These are phyloP conservation scores for Phialophora expanda DNA, from an alignment of 2,329 filamentous ascomycete genomes.

Conservation along the genomic window DNA sequence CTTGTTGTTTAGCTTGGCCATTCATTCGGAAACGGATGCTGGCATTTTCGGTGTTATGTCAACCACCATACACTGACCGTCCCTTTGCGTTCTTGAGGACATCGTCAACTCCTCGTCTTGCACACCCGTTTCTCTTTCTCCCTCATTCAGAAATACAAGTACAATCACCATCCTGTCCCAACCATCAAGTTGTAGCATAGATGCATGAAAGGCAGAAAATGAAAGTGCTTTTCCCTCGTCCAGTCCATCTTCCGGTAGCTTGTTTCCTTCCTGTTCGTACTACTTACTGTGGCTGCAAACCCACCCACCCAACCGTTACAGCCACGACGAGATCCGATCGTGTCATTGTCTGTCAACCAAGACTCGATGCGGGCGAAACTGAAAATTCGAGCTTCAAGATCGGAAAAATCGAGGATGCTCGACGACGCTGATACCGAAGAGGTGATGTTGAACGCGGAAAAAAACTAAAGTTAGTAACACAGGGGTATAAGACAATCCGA, in stretches of 20 bases:
- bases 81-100: background rate
- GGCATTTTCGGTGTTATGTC: background rate
- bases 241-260: background rate
- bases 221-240: slow-evolving; percentile 4
- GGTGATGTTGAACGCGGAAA: slow-evolving; percentile 10
- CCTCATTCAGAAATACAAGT: background rate
- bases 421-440: background rate
- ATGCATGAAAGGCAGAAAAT: background rate
- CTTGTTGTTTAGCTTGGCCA: background rate
- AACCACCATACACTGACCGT: background rate
- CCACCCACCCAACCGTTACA: slow-evolving; percentile 33
- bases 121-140: background rate
- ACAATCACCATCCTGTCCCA: slow-evolving; percentile 1
- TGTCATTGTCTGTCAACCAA: slow-evolving; percentile 13
- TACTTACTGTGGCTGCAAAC: slow-evolving; percentile 35
- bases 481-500: slow-evolving; percentile 21
- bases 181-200: background rate
- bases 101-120: background rate
- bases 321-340: slow-evolving; percentile 21
- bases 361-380: background rate
- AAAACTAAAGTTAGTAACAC: slow-evolving; percentile 32
- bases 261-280: background rate
- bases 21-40: background rate
- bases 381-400: slow-evolving; percentile 1
- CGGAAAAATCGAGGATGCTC: background rate